Base-by-base conservation (phyloP, 805 yeast genomes). In the Starmerella apis region DNA sequence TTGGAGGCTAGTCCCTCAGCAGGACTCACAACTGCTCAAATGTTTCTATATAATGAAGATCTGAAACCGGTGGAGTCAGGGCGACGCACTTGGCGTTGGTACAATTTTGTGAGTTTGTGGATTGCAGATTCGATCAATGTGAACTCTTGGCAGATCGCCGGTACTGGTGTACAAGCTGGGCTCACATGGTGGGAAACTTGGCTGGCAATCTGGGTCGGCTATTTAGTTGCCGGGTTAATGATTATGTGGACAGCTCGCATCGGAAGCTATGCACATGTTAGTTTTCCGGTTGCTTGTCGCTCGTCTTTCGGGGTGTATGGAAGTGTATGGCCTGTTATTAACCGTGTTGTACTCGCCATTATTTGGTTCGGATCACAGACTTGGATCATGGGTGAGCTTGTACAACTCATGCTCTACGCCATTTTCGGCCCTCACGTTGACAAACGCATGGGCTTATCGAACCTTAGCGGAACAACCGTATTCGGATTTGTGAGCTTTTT, bases 101-200 rank as follows among this genome's bases (percentile, higher is more conserved):
- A 71, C 65, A 84, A 86, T 64, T 86, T 69, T 63, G 79, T 83
- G 13, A 78, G 76, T 56, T 83, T 84, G 59, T 86, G 96, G 96
- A 65, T 86, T 51, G 86, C 95, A 0, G 96, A 86, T 63, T 80
- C 94, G 28, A 84, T 86, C 69, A 86, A 86, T 67, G 79, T 86
- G 62, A 86, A 84, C 64, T 85, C 95, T 5, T 86, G 90, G 86
- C 87, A 83, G 70, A 85, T 86, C 59, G 95, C 94, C 2, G 80
- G 90, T 8, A 83, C 94, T 0, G 94, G 94, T 59, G 81, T 83
- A 50, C 71, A 73, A 48, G 77, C 79, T 20, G 92, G 92, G 10
- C 68, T 86, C 66, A 76, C 81, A 16, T 86, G 95, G 94, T 86
- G 94, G 94, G 87, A 81, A 62, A 79, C 83, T 11, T 86, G 95